Evolutionary conservation across 1,284 basidiomycete species (phyloP).

Genomic region (Leccinum solheimii): DNA sequence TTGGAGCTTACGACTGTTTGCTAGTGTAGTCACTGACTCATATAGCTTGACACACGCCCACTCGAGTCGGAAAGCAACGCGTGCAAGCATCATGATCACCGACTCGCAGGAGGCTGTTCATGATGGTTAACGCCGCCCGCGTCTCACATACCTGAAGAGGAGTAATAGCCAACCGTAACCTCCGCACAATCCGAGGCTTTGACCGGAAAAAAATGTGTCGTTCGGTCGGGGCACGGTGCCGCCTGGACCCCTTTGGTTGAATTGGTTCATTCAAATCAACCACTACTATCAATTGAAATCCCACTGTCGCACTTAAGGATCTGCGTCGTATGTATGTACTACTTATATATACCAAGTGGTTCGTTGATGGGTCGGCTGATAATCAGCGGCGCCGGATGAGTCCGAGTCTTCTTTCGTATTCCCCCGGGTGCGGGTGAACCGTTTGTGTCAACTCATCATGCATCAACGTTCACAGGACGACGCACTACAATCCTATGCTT

Average conservation of each 20-base stretch:
- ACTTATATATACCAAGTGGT: background rate
- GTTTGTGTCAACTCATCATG: background rate
- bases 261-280: background rate
- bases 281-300: background rate
- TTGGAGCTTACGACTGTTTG: background rate
- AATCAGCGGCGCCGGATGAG: background rate
- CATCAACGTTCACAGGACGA: background rate
- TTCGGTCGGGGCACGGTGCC: background rate
- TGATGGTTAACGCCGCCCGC: background rate
- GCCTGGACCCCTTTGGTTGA: background rate
- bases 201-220: background rate
- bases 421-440: background rate
- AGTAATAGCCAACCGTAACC: background rate
- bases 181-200: background rate
- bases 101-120: background rate
- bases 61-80: background rate
- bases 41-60: background rate
- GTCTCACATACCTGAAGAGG: background rate
- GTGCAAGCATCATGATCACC: background rate
- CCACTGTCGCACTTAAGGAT: background rate
- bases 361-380: background rate
- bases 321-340: background rate
- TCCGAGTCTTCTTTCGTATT: background rate
- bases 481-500: background rate
- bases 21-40: background rate